Base-by-base conservation (phyloP, 2,329 filamentous ascomycete genomes). In the Leptodontidium sp. region DNA sequence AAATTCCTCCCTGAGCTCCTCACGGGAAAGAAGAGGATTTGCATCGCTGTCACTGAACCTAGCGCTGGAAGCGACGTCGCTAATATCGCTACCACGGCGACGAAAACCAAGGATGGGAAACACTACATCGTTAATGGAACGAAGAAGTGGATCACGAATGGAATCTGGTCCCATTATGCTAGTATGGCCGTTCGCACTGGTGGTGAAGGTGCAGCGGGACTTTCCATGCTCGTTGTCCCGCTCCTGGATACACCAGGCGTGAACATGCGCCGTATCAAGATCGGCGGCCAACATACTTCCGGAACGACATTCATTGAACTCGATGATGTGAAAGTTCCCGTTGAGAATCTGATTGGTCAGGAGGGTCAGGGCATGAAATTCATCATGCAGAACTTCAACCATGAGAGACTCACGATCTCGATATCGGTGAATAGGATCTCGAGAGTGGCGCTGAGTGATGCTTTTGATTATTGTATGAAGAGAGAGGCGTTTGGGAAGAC, bases 71-170 rank as follows among this genome's bases (percentile, higher is more conserved):
- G 86, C 64, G 91, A 94, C 76, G 92, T 94, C 1, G 90, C 90
- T 7, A 91, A 90, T 74, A 91, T 93, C 72, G 84, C 85, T 4
- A 93, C 91, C 0, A 91, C 88, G 0, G 91, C 91, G 1, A 82
- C 79, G 4, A 90, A 88, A 78, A 86, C 83, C 7, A 76, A 82
- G 0, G 88, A 91, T 75, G 90, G 91, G 12, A 89, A 88, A 77
- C 81, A 87, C 74, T 94, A 91, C 76, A 84, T 93, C 58, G 81
- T 93, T 59, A 93, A 92, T 68, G 91, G 91, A n/a, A 84, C 86
- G 0, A 93, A 93, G 85, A 93, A 94, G 81, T 94, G 91, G 84
- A 92, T 92, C 75, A 92, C 90, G 0, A 92, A 91, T 74, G 91
- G 88, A 5, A 88, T 92, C 68, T 92, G 89, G 90, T 83, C 87